phyloP scores from a whole-genome alignment of 495 filamentous ascomycete species.

The Clohesyomyces aquaticus region DNA sequence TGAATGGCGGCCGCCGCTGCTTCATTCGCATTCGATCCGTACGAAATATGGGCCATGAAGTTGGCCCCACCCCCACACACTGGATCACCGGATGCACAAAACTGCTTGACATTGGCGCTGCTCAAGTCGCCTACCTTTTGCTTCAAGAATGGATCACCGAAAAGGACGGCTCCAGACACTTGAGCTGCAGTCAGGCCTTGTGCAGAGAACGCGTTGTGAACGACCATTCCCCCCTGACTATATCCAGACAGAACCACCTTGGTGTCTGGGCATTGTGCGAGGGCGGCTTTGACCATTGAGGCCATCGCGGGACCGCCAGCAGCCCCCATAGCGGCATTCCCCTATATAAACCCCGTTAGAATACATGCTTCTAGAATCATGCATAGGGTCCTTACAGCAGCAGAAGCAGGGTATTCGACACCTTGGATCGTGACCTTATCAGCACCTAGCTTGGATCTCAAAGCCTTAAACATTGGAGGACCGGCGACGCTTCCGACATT shows the following conservation, averaged over 20 bases:
- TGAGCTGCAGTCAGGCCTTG: slow-evolving; percentile 6
- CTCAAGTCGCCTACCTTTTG: slow-evolving; percentile 8
- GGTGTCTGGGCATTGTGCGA: slow-evolving; percentile 13
- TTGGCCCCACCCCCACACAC: slow-evolving; percentile 5
- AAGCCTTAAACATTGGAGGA: slow-evolving; percentile 56
- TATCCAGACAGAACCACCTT: slow-evolving; percentile 19
- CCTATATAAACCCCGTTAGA: neutral
- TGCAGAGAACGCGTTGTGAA: slow-evolving; percentile 15
- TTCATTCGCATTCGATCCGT: slow-evolving; percentile 1
- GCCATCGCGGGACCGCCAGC: slow-evolving; percentile 10
- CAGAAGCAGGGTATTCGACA: slow-evolving; percentile 57
- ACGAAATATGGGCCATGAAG: slow-evolving; percentile 8
- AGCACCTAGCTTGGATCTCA: slow-evolving; percentile 47
- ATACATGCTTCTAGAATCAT: too few relatives aligned
- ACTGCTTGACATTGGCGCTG: slow-evolving; percentile 10
- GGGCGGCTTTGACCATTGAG: neutral
- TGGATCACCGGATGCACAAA: slow-evolving; percentile 9
- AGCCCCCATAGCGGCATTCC: slow-evolving; percentile 7
- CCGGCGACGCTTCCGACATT: slow-evolving; percentile 64
- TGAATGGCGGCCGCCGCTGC: slow-evolving; percentile 10
- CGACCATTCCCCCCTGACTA: slow-evolving; percentile 24
- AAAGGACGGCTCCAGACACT: slow-evolving; percentile 13
- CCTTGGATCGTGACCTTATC: slow-evolving; percentile 59
- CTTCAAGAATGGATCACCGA: slow-evolving; percentile 14
- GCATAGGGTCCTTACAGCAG: slow-evolving; percentile 39